Base-by-base conservation (phyloP, 164 flowering plant genomes). In the Chimonanthus praecox region DNA sequence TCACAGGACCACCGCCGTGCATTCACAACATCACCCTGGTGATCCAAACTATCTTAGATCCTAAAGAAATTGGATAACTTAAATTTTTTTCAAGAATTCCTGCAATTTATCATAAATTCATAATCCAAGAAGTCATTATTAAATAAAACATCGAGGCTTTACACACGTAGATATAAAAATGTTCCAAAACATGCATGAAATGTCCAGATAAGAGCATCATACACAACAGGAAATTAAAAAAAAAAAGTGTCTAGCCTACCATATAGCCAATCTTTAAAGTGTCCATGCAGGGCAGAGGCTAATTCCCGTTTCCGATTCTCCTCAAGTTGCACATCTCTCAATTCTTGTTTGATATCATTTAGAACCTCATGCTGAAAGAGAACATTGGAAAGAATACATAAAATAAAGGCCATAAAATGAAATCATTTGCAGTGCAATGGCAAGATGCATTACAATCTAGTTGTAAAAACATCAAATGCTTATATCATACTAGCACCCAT, bases 201-300 rank as follows among this genome's bases (percentile, higher is more conserved):
- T 54, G 60, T 16, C 15, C 15, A 16, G 60, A 54, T 54, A 54
- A 4, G 21, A 20, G 21, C 21, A 20, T 10, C 15, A 54, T 54
- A 16, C 15, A 54, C 15, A 54, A 11, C 60, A 3, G 60, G 10
- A 11, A 16, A 9, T 54, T 54, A 54, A 54, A 10, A 11, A 5
- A 54, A 11, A 68, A 61, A 47, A 74, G 49, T 43, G 47, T 8
- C 46, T 72, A 11, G 47, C 73, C 80, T 94, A 96, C 99, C 92
- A 77, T 92, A 91, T 74, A 96, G 79, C 99, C 99, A 96, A 71
- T 96, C 99, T 76, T 91, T 96, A 78, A 96, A 96, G 81, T 84
- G 85, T 8, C 85, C 79, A 77, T 96, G 99, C 68, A 96, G 83
- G 6, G 97, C 98, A 83, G 77, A 77, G 6, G 97, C 87, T 62